phyloP scores from a whole-genome alignment of 2,329 filamentous ascomycete species.

The Beauveria sp. region DNA sequence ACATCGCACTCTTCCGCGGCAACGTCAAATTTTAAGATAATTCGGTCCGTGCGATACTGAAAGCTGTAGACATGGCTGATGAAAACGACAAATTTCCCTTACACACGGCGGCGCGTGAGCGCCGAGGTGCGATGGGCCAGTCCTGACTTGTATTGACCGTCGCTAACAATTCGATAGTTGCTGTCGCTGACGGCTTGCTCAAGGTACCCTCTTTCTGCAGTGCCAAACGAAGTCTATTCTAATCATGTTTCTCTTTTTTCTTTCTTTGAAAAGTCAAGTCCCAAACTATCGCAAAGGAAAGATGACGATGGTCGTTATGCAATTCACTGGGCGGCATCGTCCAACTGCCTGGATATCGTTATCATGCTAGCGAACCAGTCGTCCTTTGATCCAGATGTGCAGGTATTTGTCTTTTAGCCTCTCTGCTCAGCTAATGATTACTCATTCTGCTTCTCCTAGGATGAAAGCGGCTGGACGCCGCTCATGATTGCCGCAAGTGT shows the following conservation, averaged over 20 bases:
- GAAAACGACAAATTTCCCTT: slow-evolving; percentile 64
- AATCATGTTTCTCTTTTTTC: background rate
- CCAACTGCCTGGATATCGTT: slow-evolving; percentile 70
- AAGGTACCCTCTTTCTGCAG: slow-evolving; percentile 17
- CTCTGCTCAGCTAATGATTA: too few relatives aligned
- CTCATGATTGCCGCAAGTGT: slow-evolving; percentile 77
- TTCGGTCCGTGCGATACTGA: background rate
- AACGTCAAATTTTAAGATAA: background rate
- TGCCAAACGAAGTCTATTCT: background rate
- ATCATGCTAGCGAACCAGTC: slow-evolving; percentile 62
- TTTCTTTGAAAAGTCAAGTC: slow-evolving; percentile 53
- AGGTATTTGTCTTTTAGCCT: slow-evolving; percentile 39
- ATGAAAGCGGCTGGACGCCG: slow-evolving; percentile 74
- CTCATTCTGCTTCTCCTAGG: slow-evolving; percentile 33
- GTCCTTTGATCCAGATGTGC: slow-evolving; percentile 75
- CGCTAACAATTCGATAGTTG: slow-evolving; percentile 37
- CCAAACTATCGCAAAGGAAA: slow-evolving; percentile 61
- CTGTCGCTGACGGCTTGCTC: slow-evolving; percentile 57
- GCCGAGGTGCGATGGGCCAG: slow-evolving; percentile 54
- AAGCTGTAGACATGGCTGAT: slow-evolving; percentile 21
- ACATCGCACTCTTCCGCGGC: background rate
- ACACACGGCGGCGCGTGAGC: slow-evolving; percentile 80
- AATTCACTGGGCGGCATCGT: slow-evolving; percentile 89
- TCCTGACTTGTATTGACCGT: background rate
- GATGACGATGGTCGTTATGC: slow-evolving; percentile 87